Evolutionary conservation across 1,139 yeast species (phyloP).

Genomic region (Martiniozyma asiatica): DNA sequence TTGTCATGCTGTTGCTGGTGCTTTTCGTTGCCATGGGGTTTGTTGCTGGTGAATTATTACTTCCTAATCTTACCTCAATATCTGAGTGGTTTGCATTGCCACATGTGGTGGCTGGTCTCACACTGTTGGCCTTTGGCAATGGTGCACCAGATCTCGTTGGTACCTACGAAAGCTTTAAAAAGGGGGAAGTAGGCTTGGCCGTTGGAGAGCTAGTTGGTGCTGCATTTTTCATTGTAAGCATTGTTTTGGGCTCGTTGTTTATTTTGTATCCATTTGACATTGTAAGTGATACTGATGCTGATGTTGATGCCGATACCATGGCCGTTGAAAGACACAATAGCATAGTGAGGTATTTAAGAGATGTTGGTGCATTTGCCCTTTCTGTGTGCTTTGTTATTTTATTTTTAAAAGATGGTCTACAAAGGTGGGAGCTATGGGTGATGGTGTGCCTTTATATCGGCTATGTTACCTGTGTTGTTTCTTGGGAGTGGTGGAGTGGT

Average conservation of each 20-base stretch:
- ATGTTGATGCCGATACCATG: too few relatives aligned
- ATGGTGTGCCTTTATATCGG: slow-evolving; percentile 38
- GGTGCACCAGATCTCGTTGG: slow-evolving; percentile 49
- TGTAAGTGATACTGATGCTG: too few relatives aligned
- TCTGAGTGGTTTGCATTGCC: slow-evolving; percentile 36
- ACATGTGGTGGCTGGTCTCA: slow-evolving; percentile 47
- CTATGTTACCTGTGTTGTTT: slow-evolving; percentile 41
- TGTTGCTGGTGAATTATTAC: slow-evolving; percentile 42
- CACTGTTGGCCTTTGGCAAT: slow-evolving; percentile 48
- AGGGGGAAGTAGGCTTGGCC: slow-evolving; percentile 38
- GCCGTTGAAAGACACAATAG: slow-evolving; percentile 16
- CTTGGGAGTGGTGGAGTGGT: slow-evolving; percentile 27
- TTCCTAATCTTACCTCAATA: slow-evolving; percentile 43
- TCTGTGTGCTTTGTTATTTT: slow-evolving; percentile 32
- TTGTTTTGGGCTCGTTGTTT: slow-evolving; percentile 40
- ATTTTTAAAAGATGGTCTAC: slow-evolving; percentile 36
- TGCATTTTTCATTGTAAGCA: slow-evolving; percentile 39
- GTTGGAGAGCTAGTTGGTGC: slow-evolving; percentile 48
- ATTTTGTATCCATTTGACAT: slow-evolving; percentile 39
- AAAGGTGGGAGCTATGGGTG: slow-evolving; percentile 31
- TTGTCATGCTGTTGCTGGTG: too few relatives aligned
- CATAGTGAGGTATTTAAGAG: slow-evolving; percentile 37
- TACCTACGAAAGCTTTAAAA: slow-evolving; percentile 39
- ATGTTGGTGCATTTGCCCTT: slow-evolving; percentile 37
- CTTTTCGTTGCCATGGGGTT: slow-evolving; percentile 36